Conservation (phyloP, 371 early-diverging fungal genomes). For the Circinella umbellata region DNA sequence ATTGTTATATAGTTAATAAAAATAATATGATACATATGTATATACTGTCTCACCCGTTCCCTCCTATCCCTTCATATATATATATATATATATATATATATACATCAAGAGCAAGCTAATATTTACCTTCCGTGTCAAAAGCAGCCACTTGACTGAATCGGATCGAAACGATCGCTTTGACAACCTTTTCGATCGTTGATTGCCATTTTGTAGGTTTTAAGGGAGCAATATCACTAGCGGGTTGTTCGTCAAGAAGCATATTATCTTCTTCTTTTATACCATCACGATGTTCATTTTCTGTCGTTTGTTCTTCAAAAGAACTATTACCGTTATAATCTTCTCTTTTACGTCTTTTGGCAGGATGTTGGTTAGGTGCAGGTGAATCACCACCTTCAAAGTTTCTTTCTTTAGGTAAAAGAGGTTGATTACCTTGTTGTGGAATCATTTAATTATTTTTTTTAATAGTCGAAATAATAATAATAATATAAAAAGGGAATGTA, state of each 20-base stretch:
- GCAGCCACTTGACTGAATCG: slow-evolving; percentile 77
- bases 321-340: not conserved
- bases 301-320: not conserved
- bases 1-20: too few species aligned
- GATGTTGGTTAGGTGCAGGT: slow-evolving; percentile 34
- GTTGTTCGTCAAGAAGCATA: not conserved
- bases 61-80: too few species aligned
- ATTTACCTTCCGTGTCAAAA: slow-evolving; percentile 81
- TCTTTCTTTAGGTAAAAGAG: slow-evolving; percentile 34
- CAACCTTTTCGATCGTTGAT: slow-evolving; percentile 66
- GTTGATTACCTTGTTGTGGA: slow-evolving; percentile 4
- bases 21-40: too few species aligned
- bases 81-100: too few species aligned
- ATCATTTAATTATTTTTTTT: not conserved
- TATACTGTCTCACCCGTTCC: too few species aligned
- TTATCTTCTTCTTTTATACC: not conserved
- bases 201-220: slow-evolving; percentile 11
- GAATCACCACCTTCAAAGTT: slow-evolving; percentile 51
- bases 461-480: not conserved
- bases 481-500: not conserved
- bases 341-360: slow-evolving; percentile 42
- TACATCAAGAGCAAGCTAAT: too few species aligned
- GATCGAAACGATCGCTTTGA: slow-evolving; percentile 80
- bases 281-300: slow-evolving; percentile 6
- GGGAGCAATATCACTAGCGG: not conserved